Conservation (phyloP, 2,329 filamentous ascomycete genomes). For the Sporothrix pseudoabietina region DNA sequence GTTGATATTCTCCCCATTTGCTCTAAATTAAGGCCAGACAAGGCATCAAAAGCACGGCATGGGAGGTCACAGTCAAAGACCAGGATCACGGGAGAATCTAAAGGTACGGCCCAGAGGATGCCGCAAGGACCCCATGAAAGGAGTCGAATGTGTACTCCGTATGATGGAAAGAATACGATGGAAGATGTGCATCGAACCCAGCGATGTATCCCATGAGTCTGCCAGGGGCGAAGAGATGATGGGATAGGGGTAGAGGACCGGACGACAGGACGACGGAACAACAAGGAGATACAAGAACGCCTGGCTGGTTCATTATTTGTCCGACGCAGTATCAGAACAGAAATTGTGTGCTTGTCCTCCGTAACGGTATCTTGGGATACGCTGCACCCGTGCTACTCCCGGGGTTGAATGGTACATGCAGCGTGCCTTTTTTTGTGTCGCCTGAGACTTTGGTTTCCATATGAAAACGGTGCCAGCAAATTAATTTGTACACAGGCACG, state of each 20-base stretch:
- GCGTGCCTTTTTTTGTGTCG: background rate
- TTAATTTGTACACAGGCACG: background rate
- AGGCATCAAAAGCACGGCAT: background rate
- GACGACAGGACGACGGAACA: background rate
- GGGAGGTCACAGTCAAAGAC: background rate
- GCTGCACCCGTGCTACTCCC: background rate
- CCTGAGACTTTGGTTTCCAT: background rate
- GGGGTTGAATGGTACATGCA: background rate
- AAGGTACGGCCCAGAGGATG: conserved; percentile 15
- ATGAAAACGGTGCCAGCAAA: background rate
- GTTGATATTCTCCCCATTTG: background rate
- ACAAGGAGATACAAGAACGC: background rate
- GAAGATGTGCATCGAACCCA: background rate
- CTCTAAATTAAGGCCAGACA: background rate
- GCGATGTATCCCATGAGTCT: background rate
- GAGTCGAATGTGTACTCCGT: background rate
- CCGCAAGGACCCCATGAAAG: background rate
- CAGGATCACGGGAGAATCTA: background rate
- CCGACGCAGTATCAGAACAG: background rate
- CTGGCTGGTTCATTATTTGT: background rate
- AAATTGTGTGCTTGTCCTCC: background rate
- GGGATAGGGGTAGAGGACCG: background rate
- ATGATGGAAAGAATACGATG: background rate
- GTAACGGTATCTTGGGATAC: background rate
- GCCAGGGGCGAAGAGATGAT: background rate